phyloP scores from a whole-genome alignment of 208 protist genomes.

The Vickermania ingenoplastis region DNA sequence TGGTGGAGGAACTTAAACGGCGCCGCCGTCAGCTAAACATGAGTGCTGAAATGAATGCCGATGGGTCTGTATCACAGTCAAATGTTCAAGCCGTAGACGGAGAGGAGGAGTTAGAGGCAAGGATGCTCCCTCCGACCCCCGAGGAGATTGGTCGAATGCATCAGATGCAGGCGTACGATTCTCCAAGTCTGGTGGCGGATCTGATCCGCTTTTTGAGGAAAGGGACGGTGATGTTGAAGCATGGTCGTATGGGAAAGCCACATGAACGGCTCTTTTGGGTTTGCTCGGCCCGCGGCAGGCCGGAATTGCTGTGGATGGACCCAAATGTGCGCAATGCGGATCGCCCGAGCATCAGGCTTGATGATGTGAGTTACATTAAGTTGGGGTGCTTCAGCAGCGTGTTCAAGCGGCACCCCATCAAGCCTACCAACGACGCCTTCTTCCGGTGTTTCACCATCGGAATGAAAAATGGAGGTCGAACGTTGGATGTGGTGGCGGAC shows the following conservation, averaged over 20 bases:
- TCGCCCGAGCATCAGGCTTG: slow-evolving; percentile 53
- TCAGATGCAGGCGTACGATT: slow-evolving; percentile 85
- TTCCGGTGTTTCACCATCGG: slow-evolving; percentile 85
- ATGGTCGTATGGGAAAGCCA: slow-evolving; percentile 84
- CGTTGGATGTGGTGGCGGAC: slow-evolving; percentile 87
- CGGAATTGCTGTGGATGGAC: slow-evolving; percentile 73
- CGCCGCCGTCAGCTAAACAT: not conserved
- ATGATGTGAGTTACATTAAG: slow-evolving; percentile 77
- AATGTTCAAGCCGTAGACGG: not conserved
- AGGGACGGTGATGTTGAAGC: slow-evolving; percentile 84
- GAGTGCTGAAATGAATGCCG: not conserved
- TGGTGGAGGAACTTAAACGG: not conserved
- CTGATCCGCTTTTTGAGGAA: slow-evolving; percentile 72
- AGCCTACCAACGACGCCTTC: slow-evolving; percentile 53
- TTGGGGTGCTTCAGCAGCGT: slow-evolving; percentile 89
- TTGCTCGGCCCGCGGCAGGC: slow-evolving; percentile 22
- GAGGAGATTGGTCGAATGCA: slow-evolving; percentile 40
- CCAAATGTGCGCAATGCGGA: slow-evolving; percentile 30
- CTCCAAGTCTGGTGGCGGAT: slow-evolving; percentile 69
- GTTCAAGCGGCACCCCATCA: slow-evolving; percentile 70
- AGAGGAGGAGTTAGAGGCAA: not conserved
- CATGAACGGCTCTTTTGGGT: slow-evolving; percentile 86
- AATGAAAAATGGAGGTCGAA: slow-evolving; percentile 68
- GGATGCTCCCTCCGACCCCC: slow-evolving; percentile 5
- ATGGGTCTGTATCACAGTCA: not conserved